Percentiles rank a stretch among this genome's conserved stretches.
These are phyloP conservation scores for Ophiosphaerella herpotricha DNA, from an alignment of 2,329 filamentous ascomycete species.

Conservation along the genomic window DNA sequence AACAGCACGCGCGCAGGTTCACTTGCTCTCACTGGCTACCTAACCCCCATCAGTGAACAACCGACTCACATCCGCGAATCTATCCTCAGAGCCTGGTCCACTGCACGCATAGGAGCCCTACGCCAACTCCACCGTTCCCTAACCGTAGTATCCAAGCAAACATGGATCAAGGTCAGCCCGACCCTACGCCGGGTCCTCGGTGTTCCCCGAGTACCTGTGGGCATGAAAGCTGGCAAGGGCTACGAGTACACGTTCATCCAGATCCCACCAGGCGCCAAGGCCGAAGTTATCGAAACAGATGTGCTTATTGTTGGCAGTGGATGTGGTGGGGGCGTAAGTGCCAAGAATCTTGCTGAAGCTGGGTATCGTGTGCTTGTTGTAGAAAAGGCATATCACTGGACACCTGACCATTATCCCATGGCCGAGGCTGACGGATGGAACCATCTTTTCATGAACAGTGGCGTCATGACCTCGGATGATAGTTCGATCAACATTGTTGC, in stretches of 20 bases:
- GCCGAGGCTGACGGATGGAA: constrained; percentile 61
- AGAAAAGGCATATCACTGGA: constrained; percentile 80
- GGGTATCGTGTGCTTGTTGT: constrained; percentile 78
- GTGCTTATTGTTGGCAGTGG: constrained; percentile 86
- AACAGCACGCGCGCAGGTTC: constrained; percentile 65
- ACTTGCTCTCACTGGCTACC: constrained; percentile 69
- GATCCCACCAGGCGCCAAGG: constrained; percentile 57
- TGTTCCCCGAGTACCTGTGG: constrained; percentile 61
- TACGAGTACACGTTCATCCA: constrained; percentile 67
- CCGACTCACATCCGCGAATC: constrained; percentile 63
- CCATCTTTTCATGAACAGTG: constrained; percentile 73
- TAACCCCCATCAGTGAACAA: constrained; percentile 65
- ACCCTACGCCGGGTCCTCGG: constrained; percentile 61
- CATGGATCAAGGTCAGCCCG: constrained; percentile 61
- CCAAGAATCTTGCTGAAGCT: constrained; percentile 78
- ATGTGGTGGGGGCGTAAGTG: constrained; percentile 80
- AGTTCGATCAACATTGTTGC: constrained; percentile 63
- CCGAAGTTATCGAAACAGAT: constrained; percentile 73
- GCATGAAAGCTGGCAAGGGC: constrained; percentile 57
- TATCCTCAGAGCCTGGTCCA: constrained; percentile 67
- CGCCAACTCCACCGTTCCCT: constrained; percentile 62
- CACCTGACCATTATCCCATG: constrained; percentile 76
- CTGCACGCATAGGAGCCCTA: constrained; percentile 60
- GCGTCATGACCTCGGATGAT: constrained; percentile 59
- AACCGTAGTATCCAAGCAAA: constrained; percentile 58